A percentile compares a stretch with the other conserved stretches of the same genome.
These are phyloP conservation scores for Phytopythium ostracodes DNA, from an alignment of 352 stramenopile genomes.

Conservation along the genomic window DNA sequence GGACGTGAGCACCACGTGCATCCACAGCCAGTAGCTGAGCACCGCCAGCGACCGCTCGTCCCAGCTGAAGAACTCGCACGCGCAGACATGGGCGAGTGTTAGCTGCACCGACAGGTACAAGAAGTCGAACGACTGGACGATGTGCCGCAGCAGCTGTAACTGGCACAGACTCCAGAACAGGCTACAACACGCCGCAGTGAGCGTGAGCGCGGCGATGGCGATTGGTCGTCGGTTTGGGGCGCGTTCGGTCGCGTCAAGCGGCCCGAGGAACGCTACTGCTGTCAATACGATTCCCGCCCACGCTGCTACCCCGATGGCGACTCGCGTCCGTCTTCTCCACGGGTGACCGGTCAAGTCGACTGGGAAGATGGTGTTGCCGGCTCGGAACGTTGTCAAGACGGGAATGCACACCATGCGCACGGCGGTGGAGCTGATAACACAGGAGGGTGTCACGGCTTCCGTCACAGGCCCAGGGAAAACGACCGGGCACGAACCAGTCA, in stretches of 20 bases:
- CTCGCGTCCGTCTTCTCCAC: background rate
- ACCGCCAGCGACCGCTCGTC: constrained; percentile 15
- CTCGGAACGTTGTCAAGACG: background rate
- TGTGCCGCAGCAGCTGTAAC: constrained; percentile 19
- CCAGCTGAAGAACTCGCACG: constrained; percentile 31
- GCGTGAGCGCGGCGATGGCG: background rate
- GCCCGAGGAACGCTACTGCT: background rate
- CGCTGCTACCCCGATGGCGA: too few species aligned
- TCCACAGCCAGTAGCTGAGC: constrained; percentile 9
- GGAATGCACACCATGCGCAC: background rate
- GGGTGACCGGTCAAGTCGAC: background rate
- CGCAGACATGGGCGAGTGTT: constrained; percentile 18
- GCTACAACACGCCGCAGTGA: background rate
- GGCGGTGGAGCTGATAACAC: background rate
- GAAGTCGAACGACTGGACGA: constrained; percentile 40
- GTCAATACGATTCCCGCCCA: too few species aligned
- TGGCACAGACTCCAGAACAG: constrained; percentile 13
- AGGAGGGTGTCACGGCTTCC: background rate
- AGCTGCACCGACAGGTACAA: constrained; percentile 33
- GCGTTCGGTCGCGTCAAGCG: too few species aligned
- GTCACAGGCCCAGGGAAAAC: background rate
- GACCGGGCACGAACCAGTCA: background rate
- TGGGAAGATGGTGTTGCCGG: background rate
- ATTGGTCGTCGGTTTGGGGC: background rate
- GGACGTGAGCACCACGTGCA: constrained; percentile 4